Evolutionary conservation across 371 early-diverging fungal species (phyloP).

Genomic region (Nematocida sp.): DNA sequence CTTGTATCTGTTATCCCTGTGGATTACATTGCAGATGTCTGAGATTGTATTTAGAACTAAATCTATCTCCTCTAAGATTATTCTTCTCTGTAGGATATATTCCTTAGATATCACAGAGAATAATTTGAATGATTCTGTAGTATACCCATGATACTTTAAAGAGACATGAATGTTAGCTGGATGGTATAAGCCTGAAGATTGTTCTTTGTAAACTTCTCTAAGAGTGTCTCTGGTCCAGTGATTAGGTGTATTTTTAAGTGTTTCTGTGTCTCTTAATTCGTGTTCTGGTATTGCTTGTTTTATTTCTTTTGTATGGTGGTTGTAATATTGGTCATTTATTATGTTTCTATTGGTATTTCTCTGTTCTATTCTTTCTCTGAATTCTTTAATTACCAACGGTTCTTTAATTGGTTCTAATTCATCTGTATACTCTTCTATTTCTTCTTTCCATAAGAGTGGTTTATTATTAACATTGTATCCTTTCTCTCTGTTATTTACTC

Average conservation of each 20-base stretch:
- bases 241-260: background rate
- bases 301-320: background rate
- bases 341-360: background rate
- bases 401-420: conserved; percentile 1
- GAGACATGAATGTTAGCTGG: conserved; percentile 21
- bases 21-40: background rate
- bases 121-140: conserved; percentile 13
- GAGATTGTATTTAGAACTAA: background rate
- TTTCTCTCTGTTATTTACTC: background rate
- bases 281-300: background rate
- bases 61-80: conserved; percentile 23
- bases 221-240: background rate
- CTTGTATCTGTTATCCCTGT: background rate
- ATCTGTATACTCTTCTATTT: conserved; percentile 23
- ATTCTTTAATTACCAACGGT: background rate
- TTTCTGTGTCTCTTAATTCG: background rate
- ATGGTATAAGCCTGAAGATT: background rate
- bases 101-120: conserved; percentile 22
- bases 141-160: conserved; percentile 27
- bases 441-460: conserved; percentile 12
- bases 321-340: conserved; percentile 18
- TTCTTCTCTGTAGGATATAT: conserved; percentile 18
- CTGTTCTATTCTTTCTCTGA: background rate
- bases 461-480: background rate
- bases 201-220: background rate